phyloP scores from a whole-genome alignment of 2,329 filamentous ascomycete genomes.

The Botrytis squamosa region DNA sequence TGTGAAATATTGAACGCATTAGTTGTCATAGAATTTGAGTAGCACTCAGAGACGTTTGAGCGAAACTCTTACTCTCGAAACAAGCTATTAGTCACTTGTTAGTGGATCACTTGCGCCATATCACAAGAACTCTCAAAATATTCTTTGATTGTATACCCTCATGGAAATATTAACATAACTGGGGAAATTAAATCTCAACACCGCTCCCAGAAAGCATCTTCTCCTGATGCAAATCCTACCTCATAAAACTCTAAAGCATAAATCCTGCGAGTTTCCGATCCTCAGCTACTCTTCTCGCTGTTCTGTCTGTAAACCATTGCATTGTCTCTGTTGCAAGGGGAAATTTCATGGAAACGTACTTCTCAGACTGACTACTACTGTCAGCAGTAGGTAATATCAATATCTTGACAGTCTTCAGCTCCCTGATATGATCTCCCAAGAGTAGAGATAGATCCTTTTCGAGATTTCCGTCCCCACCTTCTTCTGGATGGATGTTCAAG shows the following conservation, averaged over 20 bases:
- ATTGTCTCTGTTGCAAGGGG: neutral
- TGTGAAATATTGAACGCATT: neutral
- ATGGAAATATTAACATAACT: neutral
- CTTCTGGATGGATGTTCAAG: neutral
- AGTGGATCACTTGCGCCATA: neutral
- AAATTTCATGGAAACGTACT: neutral
- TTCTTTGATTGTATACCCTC: too few relatives aligned
- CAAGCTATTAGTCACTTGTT: neutral
- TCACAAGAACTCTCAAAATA: neutral
- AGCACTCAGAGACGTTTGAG: rapidly evolving
- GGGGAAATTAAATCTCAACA: neutral
- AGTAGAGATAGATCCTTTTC: neutral
- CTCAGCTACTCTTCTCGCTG: neutral
- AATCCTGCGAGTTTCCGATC: neutral
- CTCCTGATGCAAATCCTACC: neutral
- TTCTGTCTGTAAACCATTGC: neutral
- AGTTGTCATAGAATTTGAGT: neutral
- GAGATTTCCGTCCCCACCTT: rapidly evolving
- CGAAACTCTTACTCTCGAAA: neutral
- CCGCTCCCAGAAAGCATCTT: neutral
- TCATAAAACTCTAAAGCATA: neutral
- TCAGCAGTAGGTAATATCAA: neutral
- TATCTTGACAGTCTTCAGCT: neutral
- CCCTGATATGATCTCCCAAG: neutral
- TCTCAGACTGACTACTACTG: neutral